Evolutionary conservation across 2,329 filamentous ascomycete species (phyloP), one percentile per base, ranked within the genome.

Genomic region (Penicillium sp.): DNA sequence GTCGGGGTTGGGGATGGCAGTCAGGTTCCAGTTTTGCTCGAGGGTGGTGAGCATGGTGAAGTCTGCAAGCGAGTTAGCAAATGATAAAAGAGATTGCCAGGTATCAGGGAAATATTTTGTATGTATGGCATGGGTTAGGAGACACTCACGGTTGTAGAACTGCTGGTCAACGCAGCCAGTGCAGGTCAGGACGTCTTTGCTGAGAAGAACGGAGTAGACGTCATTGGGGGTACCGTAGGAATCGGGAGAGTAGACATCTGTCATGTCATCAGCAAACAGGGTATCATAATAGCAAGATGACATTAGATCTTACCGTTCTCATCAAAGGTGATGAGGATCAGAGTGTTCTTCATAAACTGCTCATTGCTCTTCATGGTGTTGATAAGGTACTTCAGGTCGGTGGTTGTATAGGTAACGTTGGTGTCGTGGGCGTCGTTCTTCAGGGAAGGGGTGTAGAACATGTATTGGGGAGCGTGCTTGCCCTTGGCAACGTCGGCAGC

Each of bases 281-380:
- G 14, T 4, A 9, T 27, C 13, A 36, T 22, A 6, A 37, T 22
- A 10, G 13, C 2, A 9, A 22, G 16, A 37, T 24, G 2, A 10
- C 24, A 44, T 2, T 3, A 6, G 13, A 16, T 39, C 49, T 22
- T 50, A 50, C 49, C 49, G 49, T 50, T 50, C 35, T 62, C 60
- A 7, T 62, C 60, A 27, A 62, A 62, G 19, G 60, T 62, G 6
- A 62, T n/a, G 7, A 62, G 49, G 22, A 62, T 60, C 6, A 62
- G n/a, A 9, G 60, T 62, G 37, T 62, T 58, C 41, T 60, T 62
- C 60, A 62, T 62, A 19, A 62, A 62, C 1, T 58, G 50, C 46
- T 54, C 39, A 24, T 62, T 62, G 44, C 10, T 22, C 41, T 53
- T 47, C 60, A 62, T 60, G 10, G 60, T 59, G 33, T 60, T 39